phyloP scores from a whole-genome alignment of 75 land plant species.

The Cunninghamia lanceolata region DNA sequence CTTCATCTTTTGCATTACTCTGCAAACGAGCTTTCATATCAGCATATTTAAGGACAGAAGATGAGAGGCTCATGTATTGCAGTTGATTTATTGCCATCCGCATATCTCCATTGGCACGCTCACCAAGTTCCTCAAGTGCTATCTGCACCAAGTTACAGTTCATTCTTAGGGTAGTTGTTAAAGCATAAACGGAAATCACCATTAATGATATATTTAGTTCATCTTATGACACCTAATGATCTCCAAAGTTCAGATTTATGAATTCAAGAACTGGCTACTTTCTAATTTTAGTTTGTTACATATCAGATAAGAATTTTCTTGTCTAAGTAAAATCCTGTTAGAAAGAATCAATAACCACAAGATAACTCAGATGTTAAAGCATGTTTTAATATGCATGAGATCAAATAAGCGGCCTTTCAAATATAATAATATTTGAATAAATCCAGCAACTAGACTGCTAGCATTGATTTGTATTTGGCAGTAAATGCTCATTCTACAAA shows the following conservation, averaged over 20 bases:
- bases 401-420: background rate
- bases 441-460: background rate
- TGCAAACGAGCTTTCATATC: conserved; percentile 75
- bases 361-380: background rate
- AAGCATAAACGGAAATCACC: background rate
- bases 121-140: conserved; percentile 94
- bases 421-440: background rate
- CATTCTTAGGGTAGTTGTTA: background rate
- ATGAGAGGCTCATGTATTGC: conserved; percentile 92
- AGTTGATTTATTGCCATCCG: conserved; percentile 96
- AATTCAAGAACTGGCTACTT: background rate
- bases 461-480: background rate
- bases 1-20: conserved; percentile 90
- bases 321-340: background rate
- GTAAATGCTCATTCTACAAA: background rate
- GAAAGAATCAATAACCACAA: background rate
- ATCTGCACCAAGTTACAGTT: conserved; percentile 29
- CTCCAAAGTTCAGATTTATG: background rate
- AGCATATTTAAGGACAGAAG: conserved; percentile 68
- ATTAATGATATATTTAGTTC: background rate
- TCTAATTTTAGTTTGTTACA: conserved; percentile 12
- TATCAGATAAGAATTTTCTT: background rate
- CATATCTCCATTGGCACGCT: conserved; percentile 96
- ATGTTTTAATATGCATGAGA: background rate
- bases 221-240: background rate